phyloP scores from a whole-genome alignment of 2,329 filamentous ascomycete species.

The Scorias spongiosa region DNA sequence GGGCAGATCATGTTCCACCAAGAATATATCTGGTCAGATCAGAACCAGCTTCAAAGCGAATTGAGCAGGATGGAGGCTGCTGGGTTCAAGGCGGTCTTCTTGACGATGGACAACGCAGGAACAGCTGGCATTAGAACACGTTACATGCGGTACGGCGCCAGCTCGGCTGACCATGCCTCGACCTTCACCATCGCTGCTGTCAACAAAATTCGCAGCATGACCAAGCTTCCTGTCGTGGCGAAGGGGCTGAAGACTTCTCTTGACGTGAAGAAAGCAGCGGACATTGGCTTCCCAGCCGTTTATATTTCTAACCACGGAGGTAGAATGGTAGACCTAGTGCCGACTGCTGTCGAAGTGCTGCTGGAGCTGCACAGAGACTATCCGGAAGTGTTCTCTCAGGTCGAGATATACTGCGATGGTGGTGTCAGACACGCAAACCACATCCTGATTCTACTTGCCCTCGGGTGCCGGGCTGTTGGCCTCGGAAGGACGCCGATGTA shows the following conservation, averaged over 20 bases:
- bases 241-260: conserved; percentile 27
- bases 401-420: conserved; percentile 27
- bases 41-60: conserved; percentile 17
- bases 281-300: conserved; percentile 23
- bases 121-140: conserved; percentile 20
- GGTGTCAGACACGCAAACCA: conserved; percentile 26
- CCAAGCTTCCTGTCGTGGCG: conserved; percentile 23
- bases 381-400: conserved; percentile 24
- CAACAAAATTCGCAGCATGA: conserved; percentile 22
- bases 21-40: conserved; percentile 23
- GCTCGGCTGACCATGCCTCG: conserved; percentile 17
- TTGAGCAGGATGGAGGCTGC: conserved; percentile 18
- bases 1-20: conserved; percentile 27
- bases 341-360: conserved; percentile 58
- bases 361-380: conserved; percentile 53
- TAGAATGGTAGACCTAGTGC: conserved; percentile 31
- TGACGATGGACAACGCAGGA: conserved; percentile 26
- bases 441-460: conserved; percentile 23
- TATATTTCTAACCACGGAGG: conserved; percentile 29
- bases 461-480: conserved; percentile 27
- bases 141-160: conserved; percentile 18
- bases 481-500: conserved; percentile 38
- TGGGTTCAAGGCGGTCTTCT: conserved; percentile 26
- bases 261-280: conserved; percentile 22
- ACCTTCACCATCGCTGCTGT: conserved; percentile 23